Conservation (phyloP, 768 basidiomycete species). For the Termitomyces sp. region DNA sequence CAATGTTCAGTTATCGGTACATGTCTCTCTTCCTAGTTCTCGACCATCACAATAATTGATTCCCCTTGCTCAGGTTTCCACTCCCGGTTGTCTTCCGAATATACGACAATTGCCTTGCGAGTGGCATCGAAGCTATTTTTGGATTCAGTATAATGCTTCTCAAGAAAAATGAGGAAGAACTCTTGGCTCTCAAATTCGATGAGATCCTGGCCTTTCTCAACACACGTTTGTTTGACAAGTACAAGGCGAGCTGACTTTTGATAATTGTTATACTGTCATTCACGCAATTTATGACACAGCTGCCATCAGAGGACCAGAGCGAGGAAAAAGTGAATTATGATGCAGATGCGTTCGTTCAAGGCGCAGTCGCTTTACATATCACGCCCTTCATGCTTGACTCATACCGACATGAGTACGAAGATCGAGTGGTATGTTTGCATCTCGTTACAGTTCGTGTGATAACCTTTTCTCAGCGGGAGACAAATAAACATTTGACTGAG, state of each 20-base stretch:
- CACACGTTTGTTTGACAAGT: constrained; percentile 73
- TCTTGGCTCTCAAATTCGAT: constrained; percentile 86
- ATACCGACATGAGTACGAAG: constrained; percentile 86
- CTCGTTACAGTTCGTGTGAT: not conserved
- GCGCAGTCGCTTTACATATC: constrained; percentile 80
- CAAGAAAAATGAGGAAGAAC: constrained; percentile 77
- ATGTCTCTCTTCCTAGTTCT: constrained; percentile 11
- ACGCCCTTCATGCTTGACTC: constrained; percentile 95
- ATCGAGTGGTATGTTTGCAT: constrained; percentile 44
- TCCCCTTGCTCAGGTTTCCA: constrained; percentile 62
- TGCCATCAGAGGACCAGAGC: constrained; percentile 20
- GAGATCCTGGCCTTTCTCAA: constrained; percentile 85
- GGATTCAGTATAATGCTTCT: constrained; percentile 87
- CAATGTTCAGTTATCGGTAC: constrained; percentile 91
- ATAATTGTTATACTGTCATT: not conserved
- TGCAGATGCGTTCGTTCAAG: constrained; percentile 81
- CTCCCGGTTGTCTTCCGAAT: constrained; percentile 93
- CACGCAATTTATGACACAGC: constrained; percentile 13
- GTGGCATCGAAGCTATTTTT: constrained; percentile 96
- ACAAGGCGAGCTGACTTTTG: constrained; percentile 37
- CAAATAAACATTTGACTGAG: constrained; percentile 79
- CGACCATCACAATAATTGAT: not conserved
- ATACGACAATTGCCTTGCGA: constrained; percentile 94
- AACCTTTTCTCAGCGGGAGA: constrained; percentile 38
- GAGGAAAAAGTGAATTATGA: constrained; percentile 40